These are phyloP conservation scores for Xylaria arbuscula DNA, from an alignment of 2,329 filamentous ascomycete genomes.

Conservation along the genomic window DNA sequence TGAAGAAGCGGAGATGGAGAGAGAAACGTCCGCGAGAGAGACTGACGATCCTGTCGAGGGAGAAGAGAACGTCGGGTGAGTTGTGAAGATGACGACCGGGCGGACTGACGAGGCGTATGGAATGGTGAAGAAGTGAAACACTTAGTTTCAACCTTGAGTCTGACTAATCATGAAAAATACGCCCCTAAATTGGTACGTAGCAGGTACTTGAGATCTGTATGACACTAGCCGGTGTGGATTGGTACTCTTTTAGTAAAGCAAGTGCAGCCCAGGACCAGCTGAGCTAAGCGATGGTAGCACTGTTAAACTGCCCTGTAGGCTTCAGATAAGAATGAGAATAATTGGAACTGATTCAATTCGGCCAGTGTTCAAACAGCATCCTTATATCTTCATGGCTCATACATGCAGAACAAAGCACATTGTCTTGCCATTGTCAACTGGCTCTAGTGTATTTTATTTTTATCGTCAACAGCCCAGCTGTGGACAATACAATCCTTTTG, in stretches of 20 bases:
- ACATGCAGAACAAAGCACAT: neutral
- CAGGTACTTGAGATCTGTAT: neutral
- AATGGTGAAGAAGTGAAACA: neutral
- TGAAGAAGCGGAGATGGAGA: neutral
- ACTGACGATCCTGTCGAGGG: neutral
- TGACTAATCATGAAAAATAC: neutral
- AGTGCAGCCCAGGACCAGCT: neutral
- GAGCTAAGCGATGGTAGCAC: neutral
- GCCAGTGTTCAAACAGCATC: neutral
- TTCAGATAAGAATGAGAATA: neutral
- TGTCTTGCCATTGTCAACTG: neutral
- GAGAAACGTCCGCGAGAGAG: neutral
- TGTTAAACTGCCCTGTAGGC: neutral
- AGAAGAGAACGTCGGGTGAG: neutral
- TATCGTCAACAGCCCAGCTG: neutral
- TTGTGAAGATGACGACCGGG: neutral
- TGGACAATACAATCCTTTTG: neutral
- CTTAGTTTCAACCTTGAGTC: neutral
- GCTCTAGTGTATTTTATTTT: neutral
- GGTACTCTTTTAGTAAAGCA: neutral
- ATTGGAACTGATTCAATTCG: neutral
- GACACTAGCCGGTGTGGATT: neutral
- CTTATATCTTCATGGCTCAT: neutral
- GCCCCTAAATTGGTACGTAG: neutral
- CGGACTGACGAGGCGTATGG: neutral